These are phyloP conservation scores for Arabidopsis lyrata DNA, from an alignment of 441 rosid genomes.

Conservation along the genomic window DNA sequence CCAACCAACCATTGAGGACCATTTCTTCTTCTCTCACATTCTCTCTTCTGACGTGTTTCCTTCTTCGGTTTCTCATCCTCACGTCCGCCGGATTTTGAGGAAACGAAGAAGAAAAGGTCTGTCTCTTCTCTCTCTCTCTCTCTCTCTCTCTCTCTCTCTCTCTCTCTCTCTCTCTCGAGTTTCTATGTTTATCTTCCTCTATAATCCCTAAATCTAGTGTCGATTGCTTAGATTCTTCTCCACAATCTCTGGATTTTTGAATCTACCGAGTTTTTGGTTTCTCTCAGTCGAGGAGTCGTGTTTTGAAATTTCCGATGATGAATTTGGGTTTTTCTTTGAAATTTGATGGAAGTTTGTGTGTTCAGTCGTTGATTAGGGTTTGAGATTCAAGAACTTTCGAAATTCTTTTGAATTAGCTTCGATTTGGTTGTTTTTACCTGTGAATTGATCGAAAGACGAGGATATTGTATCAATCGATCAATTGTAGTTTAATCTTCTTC, in stretches of 20 bases:
- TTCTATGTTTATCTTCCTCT: background rate
- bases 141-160: slow-evolving; percentile 12
- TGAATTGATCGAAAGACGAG: no score
- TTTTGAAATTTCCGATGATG: background rate
- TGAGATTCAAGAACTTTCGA: background rate
- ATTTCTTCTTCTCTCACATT: slow-evolving; percentile 18
- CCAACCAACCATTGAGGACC: slow-evolving; percentile 32
- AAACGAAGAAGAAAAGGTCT: slow-evolving; percentile 30
- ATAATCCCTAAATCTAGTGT: slow-evolving; percentile 34
- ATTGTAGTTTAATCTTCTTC: background rate
- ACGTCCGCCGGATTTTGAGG: slow-evolving; percentile 39
- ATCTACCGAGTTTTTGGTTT: slow-evolving; percentile 6
- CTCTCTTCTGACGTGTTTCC: slow-evolving; percentile 44
- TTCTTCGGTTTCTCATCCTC: slow-evolving; percentile 39
- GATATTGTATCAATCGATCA: background rate
- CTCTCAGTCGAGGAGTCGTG: background rate
- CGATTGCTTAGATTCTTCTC: slow-evolving; percentile 16
- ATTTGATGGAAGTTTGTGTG: slow-evolving; percentile 6
- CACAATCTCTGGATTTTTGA: slow-evolving; percentile 5
- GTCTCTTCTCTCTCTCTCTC: slow-evolving; percentile 1
- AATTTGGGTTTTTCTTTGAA: background rate
- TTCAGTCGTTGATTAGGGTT: slow-evolving; percentile 32
- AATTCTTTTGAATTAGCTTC: background rate
- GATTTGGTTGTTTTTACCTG: slow-evolving; percentile 1
- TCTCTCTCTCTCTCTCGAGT: slow-evolving; percentile 20